Evolutionary conservation across 2,329 filamentous ascomycete genomes (phyloP), one percentile per base, ranked within the genome.

Genomic region (Aspergillus viridinutans): DNA sequence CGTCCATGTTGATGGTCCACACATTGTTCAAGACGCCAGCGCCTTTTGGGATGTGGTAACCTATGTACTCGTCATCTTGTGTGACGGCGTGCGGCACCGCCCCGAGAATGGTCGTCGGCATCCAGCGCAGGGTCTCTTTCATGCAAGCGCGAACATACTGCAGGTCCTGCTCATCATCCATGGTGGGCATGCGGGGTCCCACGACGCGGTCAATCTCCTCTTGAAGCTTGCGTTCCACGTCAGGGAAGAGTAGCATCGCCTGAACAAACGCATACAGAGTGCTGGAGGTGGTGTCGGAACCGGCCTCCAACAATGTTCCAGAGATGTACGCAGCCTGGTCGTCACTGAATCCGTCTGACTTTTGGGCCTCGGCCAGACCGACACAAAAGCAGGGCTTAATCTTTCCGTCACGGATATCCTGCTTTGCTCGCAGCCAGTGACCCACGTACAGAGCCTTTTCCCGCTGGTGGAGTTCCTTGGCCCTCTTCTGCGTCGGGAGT

Each of bases 241-340:
- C 72, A 0, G 79, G 79, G 58, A 79, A 78, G 58, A 80, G 58
- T 69, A 78, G 57, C 70, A 84, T 57, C 55, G 83, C 65, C 61
- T 82, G 56, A 61, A 84, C 78, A 68, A 76, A 80, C 17, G 74
- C 76, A 57, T 77, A 78, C 21, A 82, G 69, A 0, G 77, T 80
- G 14, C 74, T 77, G 0, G 78, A 76, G 0, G 79, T 81, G 0
- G 81, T 83, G 58, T 83, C 81, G 4, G 73, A 80, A 28, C 80
- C 76, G 10, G 79, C 80, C 28, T 80, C 80, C 0, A 71, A 59
- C 1, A 71, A 56, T 0, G 65, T 67, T 1, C 69, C 71, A 0
- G 59, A 59, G 14, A 71, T 67, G 53, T 76, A 76, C 0, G 61
- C 64, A 1, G 72, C 73, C 40, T 68, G 59, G 14, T 64, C 67